phyloP scores from a whole-genome alignment of 768 basidiomycete genomes.

The Xerocomellus intermedius region DNA sequence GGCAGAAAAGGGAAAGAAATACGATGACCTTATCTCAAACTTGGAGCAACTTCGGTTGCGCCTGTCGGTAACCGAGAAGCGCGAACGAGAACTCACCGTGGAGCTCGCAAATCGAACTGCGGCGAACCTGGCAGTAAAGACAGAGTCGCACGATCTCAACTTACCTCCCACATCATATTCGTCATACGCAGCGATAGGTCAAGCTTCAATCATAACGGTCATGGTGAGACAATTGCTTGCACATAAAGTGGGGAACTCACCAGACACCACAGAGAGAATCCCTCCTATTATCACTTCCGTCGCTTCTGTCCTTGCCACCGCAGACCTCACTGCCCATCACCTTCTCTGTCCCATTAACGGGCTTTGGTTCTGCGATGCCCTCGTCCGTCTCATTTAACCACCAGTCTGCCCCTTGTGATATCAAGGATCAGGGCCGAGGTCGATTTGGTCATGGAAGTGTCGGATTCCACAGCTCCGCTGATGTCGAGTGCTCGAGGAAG shows the following conservation, averaged over 20 bases:
- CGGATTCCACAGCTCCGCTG: constrained; percentile 49
- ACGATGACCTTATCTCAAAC: constrained; percentile 50
- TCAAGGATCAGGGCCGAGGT: constrained; percentile 57
- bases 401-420: constrained; percentile 40
- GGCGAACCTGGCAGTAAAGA: constrained; percentile 45
- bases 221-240: constrained; percentile 48
- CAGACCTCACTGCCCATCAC: constrained; percentile 53
- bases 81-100: constrained; percentile 63
- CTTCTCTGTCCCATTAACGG: constrained; percentile 53
- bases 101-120: constrained; percentile 50
- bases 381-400: constrained; percentile 45
- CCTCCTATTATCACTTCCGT: constrained; percentile 73
- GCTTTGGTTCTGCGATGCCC: constrained; percentile 34
- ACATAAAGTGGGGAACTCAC: constrained; percentile 14
- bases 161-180: constrained; percentile 45
- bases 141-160: constrained; percentile 56
- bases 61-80: constrained; percentile 61
- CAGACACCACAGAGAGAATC: constrained; percentile 48
- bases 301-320: constrained; percentile 65
- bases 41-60: constrained; percentile 66
- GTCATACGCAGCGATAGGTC: constrained; percentile 34
- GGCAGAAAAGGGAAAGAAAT: constrained; percentile 44
- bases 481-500: constrained; percentile 31
- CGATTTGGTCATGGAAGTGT: constrained; percentile 34
- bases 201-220: constrained; percentile 64